Evolutionary conservation across 768 basidiomycete genomes (phyloP), one percentile per base, ranked within the genome.

Genomic region (Rhodotorula graminis): DNA sequence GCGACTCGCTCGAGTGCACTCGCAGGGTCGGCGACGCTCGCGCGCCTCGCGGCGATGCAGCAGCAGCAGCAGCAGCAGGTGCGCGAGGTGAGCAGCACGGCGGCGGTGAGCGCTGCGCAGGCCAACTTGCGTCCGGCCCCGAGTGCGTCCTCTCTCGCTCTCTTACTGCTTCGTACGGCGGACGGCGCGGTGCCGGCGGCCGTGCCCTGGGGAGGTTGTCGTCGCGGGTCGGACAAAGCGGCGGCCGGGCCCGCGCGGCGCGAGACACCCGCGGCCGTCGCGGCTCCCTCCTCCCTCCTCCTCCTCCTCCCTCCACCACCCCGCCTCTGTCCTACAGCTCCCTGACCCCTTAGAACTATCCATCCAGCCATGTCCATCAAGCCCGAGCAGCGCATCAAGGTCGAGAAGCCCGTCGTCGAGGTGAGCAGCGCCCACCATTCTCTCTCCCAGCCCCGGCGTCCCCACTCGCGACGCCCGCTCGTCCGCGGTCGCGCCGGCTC

Each of bases 331-430:
- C 21, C 12, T 6, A 25, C 21, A 46, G 3, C 62, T 8, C 37
- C 44, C 50, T 49, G 16, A 16, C 11, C 15, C 42, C 29, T 23
- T 10, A 25, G 31, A 31, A 2, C 29, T 16, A 60, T 50, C 10
- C 2, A 40, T 55, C 10, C 42, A 73, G 67, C 58, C 69, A 70
- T 74, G 53, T 50, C 71, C 11, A 61, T 71, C 46, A 31, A 65
- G 29, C 31, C 68, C 42, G 68, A 73, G 46, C 72, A 70, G 29
- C 29, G 47, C 23, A 78, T 79, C 77, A 74, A 77, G 70, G 77
- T 78, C 70, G 61, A 65, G 25, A 76, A 77, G 44, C 78, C 78
- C 64, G 66, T 79, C 77, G 78, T 79, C 61, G 78, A 79, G 75
- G 75, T 68, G 21, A 49, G 71, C 49, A n/a, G n/a, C 46, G 7